Evolutionary conservation across 306 rosid species (phyloP), one percentile per base, ranked within the genome.

Genomic region (Lupinus albus): DNA sequence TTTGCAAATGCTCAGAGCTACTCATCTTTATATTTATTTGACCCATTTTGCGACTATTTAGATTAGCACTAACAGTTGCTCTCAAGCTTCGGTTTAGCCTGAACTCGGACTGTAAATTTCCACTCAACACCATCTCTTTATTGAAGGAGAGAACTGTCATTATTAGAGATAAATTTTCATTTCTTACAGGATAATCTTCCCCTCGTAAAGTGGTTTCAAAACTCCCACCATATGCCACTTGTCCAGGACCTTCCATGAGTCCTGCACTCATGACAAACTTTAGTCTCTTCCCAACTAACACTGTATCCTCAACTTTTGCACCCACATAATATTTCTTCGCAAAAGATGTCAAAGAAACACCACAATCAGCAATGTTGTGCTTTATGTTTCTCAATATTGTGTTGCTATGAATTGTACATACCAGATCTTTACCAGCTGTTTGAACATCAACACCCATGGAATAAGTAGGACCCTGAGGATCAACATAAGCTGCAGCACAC

Each of bases 1-100:
- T 81, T 56, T 84, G 99, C 76, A 88, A 75, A 84, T 90, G 88
- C 76, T 90, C 99, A 61, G 84, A 77, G 84, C 96, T 90, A 72
- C 89, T 86, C 9, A 67, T 73, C 75, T 88, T 94, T 20, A 90
- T 68, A 77, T 90, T 77, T 57, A 94, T 42, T 80, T 88, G 82
- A 63, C 99, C 99, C 97, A 88, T 94, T 74, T 83, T 84, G 54
- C 81, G 97, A 75, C 85, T 94, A 79, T 88, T 94, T 67, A 94
- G 75, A 83, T 86, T 88, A 67, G 91, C 95, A 75, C 85, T 85
- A 35, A 88, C 78, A 0, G 95, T 72, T 61, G 85, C 57, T 72
- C 72, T 88, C 81, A 79, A 47, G 83, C 75, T 84, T 69, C 92
- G 80, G 68, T 82, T 75, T 50, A 88, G 76, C 68, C 87, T 88